Evolutionary conservation across 163 green algal species (phyloP).

Genomic region (Chlamydomonas reinhardtii): DNA sequence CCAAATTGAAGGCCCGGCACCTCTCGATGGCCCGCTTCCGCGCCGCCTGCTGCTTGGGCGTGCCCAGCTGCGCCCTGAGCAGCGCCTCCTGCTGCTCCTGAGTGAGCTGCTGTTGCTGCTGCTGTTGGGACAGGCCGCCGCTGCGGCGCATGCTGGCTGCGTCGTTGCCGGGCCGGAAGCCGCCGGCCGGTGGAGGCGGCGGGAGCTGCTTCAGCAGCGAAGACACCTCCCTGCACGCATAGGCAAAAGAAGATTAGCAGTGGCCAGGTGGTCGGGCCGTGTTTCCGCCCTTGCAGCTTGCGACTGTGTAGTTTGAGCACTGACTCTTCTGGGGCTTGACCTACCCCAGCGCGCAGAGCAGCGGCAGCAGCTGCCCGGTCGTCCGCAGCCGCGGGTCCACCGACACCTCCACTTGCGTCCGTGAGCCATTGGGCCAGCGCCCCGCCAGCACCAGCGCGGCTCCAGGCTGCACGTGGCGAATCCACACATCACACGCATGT

Average conservation of each 20-base stretch:
- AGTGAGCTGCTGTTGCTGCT: background rate
- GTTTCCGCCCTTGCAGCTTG: too few relatives aligned
- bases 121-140: too few relatives aligned
- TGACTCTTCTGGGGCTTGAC: too few relatives aligned
- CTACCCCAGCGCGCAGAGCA: conserved; percentile 22
- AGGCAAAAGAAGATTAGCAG: too few relatives aligned
- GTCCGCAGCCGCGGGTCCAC: conserved; percentile 7
- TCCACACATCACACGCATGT: too few relatives aligned
- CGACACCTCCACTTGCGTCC: conserved; percentile 19
- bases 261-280: too few relatives aligned
- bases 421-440: conserved; percentile 11
- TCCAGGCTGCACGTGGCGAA: background rate
- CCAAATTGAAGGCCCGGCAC: conserved; percentile 19
- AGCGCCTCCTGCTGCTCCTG: background rate
- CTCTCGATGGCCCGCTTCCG: background rate
- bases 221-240: conserved; percentile 9
- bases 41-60: conserved; percentile 18
- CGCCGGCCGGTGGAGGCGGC: background rate
- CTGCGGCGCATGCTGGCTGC: too few relatives aligned
- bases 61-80: background rate
- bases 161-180: too few relatives aligned
- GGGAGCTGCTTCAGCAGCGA: background rate
- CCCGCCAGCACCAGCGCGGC: conserved; percentile 27
- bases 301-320: too few relatives aligned
- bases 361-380: conserved; percentile 15